phyloP scores from a whole-genome alignment of 192 early-diverging fungal genomes.

The Radiomyces spectabilis region DNA sequence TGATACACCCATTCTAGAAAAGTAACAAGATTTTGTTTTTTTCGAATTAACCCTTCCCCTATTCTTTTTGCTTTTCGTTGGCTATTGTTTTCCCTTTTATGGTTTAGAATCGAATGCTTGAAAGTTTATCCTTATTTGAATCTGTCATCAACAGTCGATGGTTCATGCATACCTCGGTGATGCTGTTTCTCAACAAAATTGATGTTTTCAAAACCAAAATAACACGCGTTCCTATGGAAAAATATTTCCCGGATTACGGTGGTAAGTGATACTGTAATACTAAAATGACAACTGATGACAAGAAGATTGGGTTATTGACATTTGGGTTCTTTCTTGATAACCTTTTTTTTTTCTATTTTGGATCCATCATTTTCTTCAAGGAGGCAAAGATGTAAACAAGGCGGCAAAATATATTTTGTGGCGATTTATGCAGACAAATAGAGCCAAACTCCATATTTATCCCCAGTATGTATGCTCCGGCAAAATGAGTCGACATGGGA shows the following conservation, averaged over 20 bases:
- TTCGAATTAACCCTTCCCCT: too few relatives aligned
- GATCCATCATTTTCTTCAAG: conserved; percentile 21
- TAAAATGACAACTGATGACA: neutral
- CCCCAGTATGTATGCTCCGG: conserved; percentile 49
- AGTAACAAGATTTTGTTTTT: too few relatives aligned
- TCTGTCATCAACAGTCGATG: conserved; percentile 80
- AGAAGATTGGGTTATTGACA: neutral
- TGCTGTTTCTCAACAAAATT: conserved; percentile 82
- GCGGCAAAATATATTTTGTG: conserved; percentile 87
- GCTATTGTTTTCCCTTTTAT: too few relatives aligned
- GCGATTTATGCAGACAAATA: conserved; percentile 85
- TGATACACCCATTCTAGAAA: conserved; percentile 3
- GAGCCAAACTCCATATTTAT: conserved; percentile 78
- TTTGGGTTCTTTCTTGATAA: too few relatives aligned
- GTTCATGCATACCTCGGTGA: conserved; percentile 77
- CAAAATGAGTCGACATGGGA: too few relatives aligned
- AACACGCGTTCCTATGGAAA: conserved; percentile 52
- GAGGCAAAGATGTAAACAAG: conserved; percentile 73
- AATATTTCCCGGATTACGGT: conserved; percentile 77
- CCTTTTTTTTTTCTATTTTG: neutral
- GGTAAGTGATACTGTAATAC: conserved; percentile 30
- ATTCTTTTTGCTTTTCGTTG: too few relatives aligned
- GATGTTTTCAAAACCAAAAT: conserved; percentile 76
- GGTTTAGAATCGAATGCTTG: conserved; percentile 74
- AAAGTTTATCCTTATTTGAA: conserved; percentile 73